A percentile compares a stretch with the other conserved stretches of the same genome.
phyloP scores from a whole-genome alignment of 805 yeast genomes.

The Candida caryicola region DNA sequence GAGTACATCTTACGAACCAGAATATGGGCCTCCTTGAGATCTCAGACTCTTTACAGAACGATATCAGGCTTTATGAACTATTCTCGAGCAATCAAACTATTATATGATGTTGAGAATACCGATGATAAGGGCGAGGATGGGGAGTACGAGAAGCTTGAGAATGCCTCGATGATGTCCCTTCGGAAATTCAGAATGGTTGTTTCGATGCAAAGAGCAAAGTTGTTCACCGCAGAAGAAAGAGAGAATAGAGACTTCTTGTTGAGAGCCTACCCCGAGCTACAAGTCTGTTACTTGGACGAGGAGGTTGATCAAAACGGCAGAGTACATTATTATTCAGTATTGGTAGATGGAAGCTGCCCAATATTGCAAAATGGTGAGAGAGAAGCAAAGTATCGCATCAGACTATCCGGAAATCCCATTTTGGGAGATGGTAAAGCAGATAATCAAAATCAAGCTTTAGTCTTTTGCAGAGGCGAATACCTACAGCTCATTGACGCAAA shows the following conservation, averaged over 20 bases:
- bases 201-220: constrained; percentile 59
- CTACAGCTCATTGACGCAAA: constrained; percentile 80
- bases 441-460: constrained; percentile 74
- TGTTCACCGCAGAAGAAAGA: constrained; percentile 54
- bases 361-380: constrained; percentile 53
- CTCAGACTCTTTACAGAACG: constrained; percentile 47
- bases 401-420: constrained; percentile 75
- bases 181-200: constrained; percentile 63
- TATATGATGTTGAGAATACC: constrained; percentile 47
- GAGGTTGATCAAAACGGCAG: constrained; percentile 43
- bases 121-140: constrained; percentile 29
- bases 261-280: constrained; percentile 66
- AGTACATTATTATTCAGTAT: constrained; percentile 53
- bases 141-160: constrained; percentile 39
- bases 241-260: constrained; percentile 58
- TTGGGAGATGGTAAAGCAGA: constrained; percentile 85
- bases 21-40: constrained; percentile 48
- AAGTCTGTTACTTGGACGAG: constrained; percentile 59
- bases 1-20: constrained; percentile 46
- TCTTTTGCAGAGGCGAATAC: constrained; percentile 78
- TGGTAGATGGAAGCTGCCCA: constrained; percentile 71
- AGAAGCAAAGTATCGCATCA: constrained; percentile 51
- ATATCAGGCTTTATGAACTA: constrained; percentile 48
- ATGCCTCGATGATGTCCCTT: constrained; percentile 53
- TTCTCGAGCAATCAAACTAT: constrained; percentile 45